phyloP scores from a whole-genome alignment of 2,329 filamentous ascomycete genomes.

The Alternaria sp. region DNA sequence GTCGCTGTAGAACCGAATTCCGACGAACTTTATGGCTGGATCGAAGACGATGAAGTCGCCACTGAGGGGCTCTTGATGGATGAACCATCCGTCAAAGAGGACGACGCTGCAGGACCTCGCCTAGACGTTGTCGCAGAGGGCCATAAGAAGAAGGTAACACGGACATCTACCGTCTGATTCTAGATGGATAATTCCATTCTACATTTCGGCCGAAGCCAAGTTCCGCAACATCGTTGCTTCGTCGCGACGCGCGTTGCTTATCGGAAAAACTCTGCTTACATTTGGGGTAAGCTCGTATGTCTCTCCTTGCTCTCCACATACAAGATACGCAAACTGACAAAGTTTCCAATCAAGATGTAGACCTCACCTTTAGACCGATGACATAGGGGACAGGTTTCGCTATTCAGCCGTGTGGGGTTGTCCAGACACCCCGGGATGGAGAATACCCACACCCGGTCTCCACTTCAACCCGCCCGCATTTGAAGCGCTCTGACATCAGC shows the following conservation, averaged over 20 bases:
- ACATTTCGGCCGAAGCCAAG: constrained; percentile 2
- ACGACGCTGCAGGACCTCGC: constrained; percentile 26
- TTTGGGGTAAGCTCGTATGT: constrained; percentile 27
- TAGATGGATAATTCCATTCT: background rate
- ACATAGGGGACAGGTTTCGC: constrained; percentile 21
- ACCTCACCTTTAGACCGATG: constrained; percentile 32
- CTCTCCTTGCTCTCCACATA: constrained; percentile 17
- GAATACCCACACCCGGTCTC: constrained; percentile 24
- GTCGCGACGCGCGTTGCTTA: constrained; percentile 31
- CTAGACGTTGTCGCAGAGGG: constrained; percentile 32
- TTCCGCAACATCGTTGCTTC: constrained; percentile 12
- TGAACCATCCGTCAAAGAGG: constrained; percentile 32
- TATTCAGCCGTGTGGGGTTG: constrained; percentile 34
- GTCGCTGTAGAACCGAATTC: constrained; percentile 67
- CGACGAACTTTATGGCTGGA: constrained; percentile 78
- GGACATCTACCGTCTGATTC: constrained; percentile 33
- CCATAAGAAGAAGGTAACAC: constrained; percentile 39
- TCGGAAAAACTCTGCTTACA: constrained; percentile 23
- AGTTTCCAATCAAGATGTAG: constrained; percentile 22
- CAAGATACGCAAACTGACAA: constrained; percentile 20
- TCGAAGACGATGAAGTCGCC: constrained; percentile 65
- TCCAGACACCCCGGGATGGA: constrained; percentile 25
- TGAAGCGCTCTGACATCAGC: constrained; percentile 34
- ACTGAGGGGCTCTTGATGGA: constrained; percentile 53
- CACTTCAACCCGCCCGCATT: constrained; percentile 11